Base-by-base conservation (phyloP, 768 basidiomycete genomes). In the Fibroporia radiculosa region DNA sequence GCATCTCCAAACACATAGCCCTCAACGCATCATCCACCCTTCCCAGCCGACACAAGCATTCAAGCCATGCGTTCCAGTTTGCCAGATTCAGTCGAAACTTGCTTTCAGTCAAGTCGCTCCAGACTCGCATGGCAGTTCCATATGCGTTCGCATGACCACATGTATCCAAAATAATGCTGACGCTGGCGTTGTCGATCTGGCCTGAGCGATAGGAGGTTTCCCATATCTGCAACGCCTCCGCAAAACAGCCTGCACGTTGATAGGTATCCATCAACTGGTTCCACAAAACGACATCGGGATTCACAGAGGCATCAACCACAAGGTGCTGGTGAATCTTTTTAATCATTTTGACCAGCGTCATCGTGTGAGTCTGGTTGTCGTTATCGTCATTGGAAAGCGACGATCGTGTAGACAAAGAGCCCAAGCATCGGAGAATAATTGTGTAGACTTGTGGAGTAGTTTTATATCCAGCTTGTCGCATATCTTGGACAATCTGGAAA, bases 211-310 rank as follows among this genome's bases (percentile, higher is more conserved):
- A 75, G 62, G 89, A 72, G 57, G 71, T 70, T 57, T 91, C 80
- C 90, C 92, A 97, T 2, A 95, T 72, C 27, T 80, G 72, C 53
- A 77, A 82, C 13, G 84, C 80, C 46, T 87, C 84, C 1, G 65
- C 66, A 49, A 82, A 85, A 48, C 78, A 79, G 4, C 78, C 80
- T 6, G 82, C 70, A n/a, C 80, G 81, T 54, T 86, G 80, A 62
- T 93, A 97, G 0, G 88, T 81, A 61, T 89, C 78, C 85, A 96
- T 89, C 49, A 96, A 66, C 55, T 87, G 78, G 58, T 92, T 93
- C 74, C 85, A 82, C 11, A 91, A 69, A 2, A 68, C 62, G 11
- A 68, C 63, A 52, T 91, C 83, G 2, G 89, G 84, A 7, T 81
- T 73, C 45, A 93, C 64, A n/a, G 77, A 72, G 12, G 83, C 71